A percentile compares a stretch with the other conserved stretches of the same genome.
Conservation (phyloP, 2,329 filamentous ascomycete genomes). For the Cladosporium sp. region DNA sequence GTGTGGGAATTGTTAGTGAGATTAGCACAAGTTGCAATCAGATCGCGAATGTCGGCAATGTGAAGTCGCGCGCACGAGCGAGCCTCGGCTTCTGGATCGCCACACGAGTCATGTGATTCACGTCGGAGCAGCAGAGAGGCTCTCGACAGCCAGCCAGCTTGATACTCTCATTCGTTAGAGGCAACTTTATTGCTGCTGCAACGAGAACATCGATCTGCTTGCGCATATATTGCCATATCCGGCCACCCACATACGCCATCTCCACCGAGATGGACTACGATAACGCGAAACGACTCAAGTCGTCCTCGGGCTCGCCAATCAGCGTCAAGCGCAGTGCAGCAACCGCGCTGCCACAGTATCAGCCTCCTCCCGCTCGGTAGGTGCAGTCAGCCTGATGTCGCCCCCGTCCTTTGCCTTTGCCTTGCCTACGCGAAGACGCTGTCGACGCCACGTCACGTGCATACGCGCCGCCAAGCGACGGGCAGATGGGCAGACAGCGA, state of each 20-base stretch:
- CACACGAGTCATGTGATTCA: slow-evolving; percentile 1
- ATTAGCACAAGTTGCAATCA: neutral
- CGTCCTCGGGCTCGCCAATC: slow-evolving; percentile 24
- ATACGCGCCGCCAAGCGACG: neutral
- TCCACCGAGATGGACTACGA: slow-evolving; percentile 3
- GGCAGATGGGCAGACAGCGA: too few species aligned
- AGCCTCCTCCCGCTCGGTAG: slow-evolving; percentile 20
- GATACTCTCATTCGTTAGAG: neutral
- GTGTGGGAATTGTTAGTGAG: neutral
- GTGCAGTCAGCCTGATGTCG: slow-evolving; percentile 5
- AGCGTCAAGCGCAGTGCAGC: slow-evolving; percentile 14
- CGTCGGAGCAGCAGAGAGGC: neutral
- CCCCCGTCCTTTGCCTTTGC: neutral
- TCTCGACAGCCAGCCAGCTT: neutral
- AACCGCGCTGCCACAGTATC: slow-evolving; percentile 26
- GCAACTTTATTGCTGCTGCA: neutral
- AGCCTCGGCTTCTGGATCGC: slow-evolving; percentile 8
- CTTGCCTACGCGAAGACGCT: neutral
- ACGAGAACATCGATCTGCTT: neutral
- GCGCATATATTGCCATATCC: neutral
- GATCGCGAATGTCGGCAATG: slow-evolving; percentile 2
- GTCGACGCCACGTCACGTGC: slow-evolving; percentile 2
- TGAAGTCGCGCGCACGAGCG: slow-evolving; percentile 6
- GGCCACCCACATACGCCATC: neutral
- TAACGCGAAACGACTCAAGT: slow-evolving; percentile 25